Evolutionary conservation across 495 filamentous ascomycete species (phyloP), one percentile per base, ranked within the genome.

Genomic region (Penicillium samsonianum): DNA sequence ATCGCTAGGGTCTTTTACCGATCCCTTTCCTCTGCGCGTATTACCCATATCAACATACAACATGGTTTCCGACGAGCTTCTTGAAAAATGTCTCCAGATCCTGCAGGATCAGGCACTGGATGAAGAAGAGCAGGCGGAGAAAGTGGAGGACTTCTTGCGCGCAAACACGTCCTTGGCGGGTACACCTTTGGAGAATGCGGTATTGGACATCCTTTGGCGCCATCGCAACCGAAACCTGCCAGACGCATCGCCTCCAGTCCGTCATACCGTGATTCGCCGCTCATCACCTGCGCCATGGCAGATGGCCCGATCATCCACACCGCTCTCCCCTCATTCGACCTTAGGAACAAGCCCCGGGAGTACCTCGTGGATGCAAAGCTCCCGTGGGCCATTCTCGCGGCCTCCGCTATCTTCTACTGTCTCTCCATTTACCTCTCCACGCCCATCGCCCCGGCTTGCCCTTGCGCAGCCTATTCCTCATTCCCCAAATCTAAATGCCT

Each of bases 401-500:
- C 80, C 80, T 25, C 73, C 77, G 20, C 65, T 73, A 30, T 79
- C 77, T 43, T 77, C 75, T 16, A 79, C 77, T 12, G 77, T 67
- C 25, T 97, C 93, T 19, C 95, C 95, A 2, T 99, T 99, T 67
- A 89, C 88, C 50, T 98, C 94, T 9, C 95, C 95, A 28, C 87
- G 92, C 43, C 91, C 95, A 14, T 98, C 95, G 10, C 95, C 95
- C 31, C 84, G 95, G 53, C 86, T 97, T 38, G 90, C 91, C 26
- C 89, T 96, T 65, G 89, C 92, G 1, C 90, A 87, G 42, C 95
- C 95, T n/a, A 95, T 99, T 57, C 94, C 95, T 5, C 92, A 98
- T 67, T 97, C 92, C 50, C 95, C 95, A 28, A 96, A 82, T 65
- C 67, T 98, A 49, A 96, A 92, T 68, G 91, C 94, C 16, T 98